Evolutionary conservation across 1,284 basidiomycete genomes (phyloP).

Genomic region (Schizopora paradoxa): DNA sequence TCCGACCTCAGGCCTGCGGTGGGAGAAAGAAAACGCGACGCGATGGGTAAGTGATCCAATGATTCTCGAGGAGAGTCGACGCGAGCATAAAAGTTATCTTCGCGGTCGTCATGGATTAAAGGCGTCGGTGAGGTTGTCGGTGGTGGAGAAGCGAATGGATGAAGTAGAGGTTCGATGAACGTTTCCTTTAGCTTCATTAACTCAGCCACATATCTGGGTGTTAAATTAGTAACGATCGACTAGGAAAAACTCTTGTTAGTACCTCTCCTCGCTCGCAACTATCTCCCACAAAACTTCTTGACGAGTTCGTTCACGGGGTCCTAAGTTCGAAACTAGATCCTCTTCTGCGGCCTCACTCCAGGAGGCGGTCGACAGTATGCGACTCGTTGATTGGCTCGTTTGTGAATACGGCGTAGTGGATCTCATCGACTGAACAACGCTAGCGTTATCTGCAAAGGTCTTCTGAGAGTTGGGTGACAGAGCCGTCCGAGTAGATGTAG

Average conservation of each 20-base stretch:
- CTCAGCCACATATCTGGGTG: conserved; percentile 84
- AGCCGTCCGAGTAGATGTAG: conserved; percentile 53
- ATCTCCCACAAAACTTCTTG: conserved; percentile 99
- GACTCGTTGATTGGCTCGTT: conserved; percentile 59
- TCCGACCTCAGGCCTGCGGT: conserved; percentile 51
- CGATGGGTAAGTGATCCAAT: conserved; percentile 80
- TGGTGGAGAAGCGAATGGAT: conserved; percentile 64
- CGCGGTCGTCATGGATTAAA: conserved; percentile 61
- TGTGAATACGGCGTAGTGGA: conserved; percentile 76
- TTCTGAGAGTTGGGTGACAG: conserved; percentile 58
- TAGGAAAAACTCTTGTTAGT: conserved; percentile 8
- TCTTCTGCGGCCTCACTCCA: conserved; percentile 97
- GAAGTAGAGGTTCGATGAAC: conserved; percentile 86
- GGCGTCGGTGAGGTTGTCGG: conserved; percentile 53
- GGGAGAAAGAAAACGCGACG: conserved; percentile 84
- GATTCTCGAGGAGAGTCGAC: conserved; percentile 63
- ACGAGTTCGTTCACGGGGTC: conserved; percentile 87
- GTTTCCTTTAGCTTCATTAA: conserved; percentile 88
- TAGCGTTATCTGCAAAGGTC: conserved; percentile 39
- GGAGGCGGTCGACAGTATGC: conserved; percentile 75
- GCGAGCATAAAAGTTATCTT: conserved; percentile 36
- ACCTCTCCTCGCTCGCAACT: conserved; percentile 92
- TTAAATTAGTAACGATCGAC: conserved; percentile 18
- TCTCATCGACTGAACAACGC: conserved; percentile 59
- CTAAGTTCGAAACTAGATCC: conserved; percentile 90